Evolutionary conservation across 148 eudicot genomes (phyloP).

Genomic region (Pharnaceum exiguum): DNA sequence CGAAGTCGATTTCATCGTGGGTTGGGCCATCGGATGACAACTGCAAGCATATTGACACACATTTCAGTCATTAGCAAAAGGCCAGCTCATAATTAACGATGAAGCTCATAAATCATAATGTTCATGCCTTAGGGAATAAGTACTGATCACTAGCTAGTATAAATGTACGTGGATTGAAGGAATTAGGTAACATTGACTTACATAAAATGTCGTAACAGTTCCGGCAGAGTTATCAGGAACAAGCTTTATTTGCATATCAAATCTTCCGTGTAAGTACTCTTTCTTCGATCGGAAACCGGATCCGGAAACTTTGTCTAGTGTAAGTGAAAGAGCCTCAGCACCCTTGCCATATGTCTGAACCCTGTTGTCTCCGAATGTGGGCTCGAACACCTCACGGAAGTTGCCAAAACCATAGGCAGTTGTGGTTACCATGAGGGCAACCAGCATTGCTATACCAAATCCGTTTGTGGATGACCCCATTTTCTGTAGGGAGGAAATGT

Average conservation of each 20-base stretch:
- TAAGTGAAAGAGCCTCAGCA: slow-evolving; percentile 31
- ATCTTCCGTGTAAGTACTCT: slow-evolving; percentile 39
- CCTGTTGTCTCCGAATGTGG: slow-evolving; percentile 38
- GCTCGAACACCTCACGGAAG: slow-evolving; percentile 34
- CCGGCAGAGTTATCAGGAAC: slow-evolving; percentile 49
- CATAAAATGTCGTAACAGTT: slow-evolving; percentile 47
- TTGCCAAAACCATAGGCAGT: slow-evolving; percentile 22
- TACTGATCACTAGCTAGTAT: no score
- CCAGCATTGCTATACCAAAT: slow-evolving; percentile 3
- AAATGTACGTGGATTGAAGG: no score
- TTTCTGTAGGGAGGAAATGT: background rate
- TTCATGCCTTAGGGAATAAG: no score
- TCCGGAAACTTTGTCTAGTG: slow-evolving; percentile 41
- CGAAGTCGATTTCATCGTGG: slow-evolving; percentile 49
- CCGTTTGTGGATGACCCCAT: slow-evolving; percentile 4
- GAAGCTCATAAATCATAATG: background rate
- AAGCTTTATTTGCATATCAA: slow-evolving; percentile 45
- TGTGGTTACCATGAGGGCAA: slow-evolving; percentile 12
- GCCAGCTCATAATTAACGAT: background rate
- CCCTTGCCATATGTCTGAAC: slow-evolving; percentile 20
- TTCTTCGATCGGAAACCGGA: slow-evolving; percentile 38
- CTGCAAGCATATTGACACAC: slow-evolving; percentile 19
- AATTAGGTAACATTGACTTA: no score
- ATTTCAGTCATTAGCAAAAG: background rate
- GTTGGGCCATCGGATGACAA: slow-evolving; percentile 41